Evolutionary conservation across 768 basidiomycete genomes (phyloP), one percentile per base, ranked within the genome.

Genomic region (Daedaleopsis nitida): DNA sequence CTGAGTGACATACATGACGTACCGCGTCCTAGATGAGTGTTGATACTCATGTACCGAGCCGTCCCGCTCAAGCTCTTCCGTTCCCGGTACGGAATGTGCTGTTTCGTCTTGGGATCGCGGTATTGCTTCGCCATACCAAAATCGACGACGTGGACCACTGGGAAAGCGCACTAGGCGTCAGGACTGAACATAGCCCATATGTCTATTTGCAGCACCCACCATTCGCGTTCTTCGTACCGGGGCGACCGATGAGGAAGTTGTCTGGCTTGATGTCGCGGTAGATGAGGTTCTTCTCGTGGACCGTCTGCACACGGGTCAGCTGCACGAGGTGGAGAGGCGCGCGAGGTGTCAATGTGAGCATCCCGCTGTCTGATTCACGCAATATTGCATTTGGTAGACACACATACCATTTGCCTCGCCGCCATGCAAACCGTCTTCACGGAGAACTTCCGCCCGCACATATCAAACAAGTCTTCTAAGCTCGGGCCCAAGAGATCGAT

Each of bases 71-170:
- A 80, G 73, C 92, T 94, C 83, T 99, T 99, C 69, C 96, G 85
- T 79, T 99, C 97, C 62, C 97, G 86, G 76, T 99, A 99, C 55
- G 97, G 97, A 63, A 99, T 99, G 75, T 99, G 97, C 74, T 98
- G 96, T 76, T 97, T 97, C 63, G 96, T 96, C 80, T 96, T 98
- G 12, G 97, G 97, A 75, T 99, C 97, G 56, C 97, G 90, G 72
- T 98, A 99, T 75, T 98, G 96, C 77, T 98, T 98, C 27, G 97
- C 97, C 97, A 99, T 98, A 47, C 97, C 97, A 72, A 99, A 98
- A 75, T 99, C 97, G 58, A 99, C 96, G 53, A 93, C 89, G 70
- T 99, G 96, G 58, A 99, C 81, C 53, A 89, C 90, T 92, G 52
- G 34, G 35, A 17, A 24, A 23, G 27, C 19, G 19, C 52, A 9